A percentile compares a stretch with the other conserved stretches of the same genome.
Conservation (phyloP, 768 basidiomycete genomes). For the Lentinula lateritia region DNA sequence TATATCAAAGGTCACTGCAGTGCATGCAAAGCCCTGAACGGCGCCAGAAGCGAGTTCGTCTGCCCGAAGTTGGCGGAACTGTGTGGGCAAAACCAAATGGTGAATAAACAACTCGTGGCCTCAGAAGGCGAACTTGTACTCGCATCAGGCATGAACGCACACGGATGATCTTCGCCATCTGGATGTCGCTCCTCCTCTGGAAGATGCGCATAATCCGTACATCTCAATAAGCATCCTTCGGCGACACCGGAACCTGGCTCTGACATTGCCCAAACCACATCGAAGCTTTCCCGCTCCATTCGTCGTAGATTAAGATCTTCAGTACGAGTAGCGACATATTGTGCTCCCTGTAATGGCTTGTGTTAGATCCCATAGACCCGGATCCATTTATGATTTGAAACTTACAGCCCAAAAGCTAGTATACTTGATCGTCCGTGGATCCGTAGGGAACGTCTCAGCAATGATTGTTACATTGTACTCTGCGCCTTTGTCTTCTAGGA, state of each 20-base stretch:
- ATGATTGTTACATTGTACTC: slow-evolving; percentile 62
- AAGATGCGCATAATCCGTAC: slow-evolving; percentile 60
- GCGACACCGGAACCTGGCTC: slow-evolving; percentile 45
- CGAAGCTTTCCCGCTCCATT: slow-evolving; percentile 68
- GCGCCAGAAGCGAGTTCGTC: slow-evolving; percentile 28
- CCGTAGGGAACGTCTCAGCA: slow-evolving; percentile 67
- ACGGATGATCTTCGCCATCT: slow-evolving; percentile 20
- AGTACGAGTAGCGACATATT: slow-evolving; percentile 61
- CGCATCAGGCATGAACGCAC: slow-evolving; percentile 54
- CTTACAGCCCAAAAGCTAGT: slow-evolving; percentile 79
- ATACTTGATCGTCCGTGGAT: slow-evolving; percentile 67
- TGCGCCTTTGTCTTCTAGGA: slow-evolving; percentile 53
- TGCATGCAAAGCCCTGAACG: slow-evolving; percentile 51
- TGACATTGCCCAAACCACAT: slow-evolving; percentile 71
- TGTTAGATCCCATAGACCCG: not conserved
- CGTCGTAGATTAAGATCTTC: slow-evolving; percentile 51
- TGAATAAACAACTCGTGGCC: slow-evolving; percentile 5
- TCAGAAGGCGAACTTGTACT: slow-evolving; percentile 19
- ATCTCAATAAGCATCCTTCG: slow-evolving; percentile 57
- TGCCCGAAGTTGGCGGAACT: slow-evolving; percentile 32
- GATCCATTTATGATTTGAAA: not conserved
- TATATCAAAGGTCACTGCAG: slow-evolving; percentile 65
- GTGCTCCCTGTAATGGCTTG: slow-evolving; percentile 56
- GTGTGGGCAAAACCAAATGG: not conserved
- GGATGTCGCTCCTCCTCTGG: slow-evolving; percentile 31